Conservation (phyloP, 495 filamentous ascomycete genomes). For the Penicillium odoratum region DNA sequence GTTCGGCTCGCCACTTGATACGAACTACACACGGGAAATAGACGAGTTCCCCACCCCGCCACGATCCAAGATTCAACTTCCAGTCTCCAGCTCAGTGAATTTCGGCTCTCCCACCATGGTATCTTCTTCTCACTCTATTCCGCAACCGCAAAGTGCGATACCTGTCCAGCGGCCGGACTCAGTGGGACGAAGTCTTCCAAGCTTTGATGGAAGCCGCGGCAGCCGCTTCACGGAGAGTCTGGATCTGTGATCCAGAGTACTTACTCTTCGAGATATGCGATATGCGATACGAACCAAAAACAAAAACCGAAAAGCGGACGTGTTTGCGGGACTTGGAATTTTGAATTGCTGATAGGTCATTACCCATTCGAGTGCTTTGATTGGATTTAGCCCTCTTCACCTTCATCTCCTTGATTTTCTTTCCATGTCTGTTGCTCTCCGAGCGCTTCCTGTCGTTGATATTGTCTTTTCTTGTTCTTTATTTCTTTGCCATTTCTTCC, state of each 20-base stretch:
- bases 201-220: conserved; percentile 54
- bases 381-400: neutral
- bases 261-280: conserved; percentile 16
- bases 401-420: neutral
- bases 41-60: conserved; percentile 36
- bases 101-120: conserved; percentile 26
- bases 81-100: conserved; percentile 43
- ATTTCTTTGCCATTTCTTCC: conserved; percentile 4
- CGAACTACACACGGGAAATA: conserved; percentile 36
- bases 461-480: conserved; percentile 4
- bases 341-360: conserved; percentile 1
- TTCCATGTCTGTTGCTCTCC: neutral
- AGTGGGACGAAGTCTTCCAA: conserved; percentile 55
- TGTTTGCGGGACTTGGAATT: conserved; percentile 17
- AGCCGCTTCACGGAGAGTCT: conserved; percentile 56
- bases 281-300: conserved; percentile 23
- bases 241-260: conserved; percentile 21
- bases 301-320: conserved; percentile 14
- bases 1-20: conserved; percentile 39
- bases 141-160: conserved; percentile 27
- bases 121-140: conserved; percentile 22
- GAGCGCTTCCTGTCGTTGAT: conserved; percentile 7
- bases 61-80: conserved; percentile 52
- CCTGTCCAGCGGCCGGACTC: conserved; percentile 38
- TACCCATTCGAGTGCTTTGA: conserved; percentile 4